Evolutionary conservation across 2,329 filamentous ascomycete genomes (phyloP).

Genomic region (Ceratocystis huliohia): DNA sequence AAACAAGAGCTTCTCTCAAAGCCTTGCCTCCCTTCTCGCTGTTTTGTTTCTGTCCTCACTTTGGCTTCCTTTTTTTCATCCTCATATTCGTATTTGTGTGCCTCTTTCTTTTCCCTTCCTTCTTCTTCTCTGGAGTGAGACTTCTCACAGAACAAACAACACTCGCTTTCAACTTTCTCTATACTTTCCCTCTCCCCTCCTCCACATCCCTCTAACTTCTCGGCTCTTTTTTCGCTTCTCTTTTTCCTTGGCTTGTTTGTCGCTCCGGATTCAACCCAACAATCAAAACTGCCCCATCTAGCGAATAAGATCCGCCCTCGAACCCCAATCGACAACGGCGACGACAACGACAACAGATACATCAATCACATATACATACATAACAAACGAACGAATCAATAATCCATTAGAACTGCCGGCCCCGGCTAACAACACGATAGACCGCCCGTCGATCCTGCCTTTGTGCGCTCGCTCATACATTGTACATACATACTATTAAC

Average conservation of each 20-base stretch:
- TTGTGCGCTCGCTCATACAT: slow-evolving; percentile 1
- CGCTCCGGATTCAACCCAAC: not conserved
- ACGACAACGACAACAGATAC: not conserved
- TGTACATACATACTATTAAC: not conserved
- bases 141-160: not conserved
- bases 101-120: not conserved
- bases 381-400: not conserved
- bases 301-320: not conserved
- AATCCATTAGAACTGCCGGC: not conserved
- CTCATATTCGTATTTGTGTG: too few species aligned
- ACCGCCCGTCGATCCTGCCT: not conserved
- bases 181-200: not conserved
- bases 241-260: not conserved
- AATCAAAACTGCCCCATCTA: not conserved
- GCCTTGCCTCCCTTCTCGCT: not conserved
- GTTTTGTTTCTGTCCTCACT: not conserved
- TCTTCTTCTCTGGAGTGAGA: not conserved
- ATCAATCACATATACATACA: not conserved
- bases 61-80: not conserved
- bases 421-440: not conserved
- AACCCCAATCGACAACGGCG: not conserved
- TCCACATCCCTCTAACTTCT: not conserved
- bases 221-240: not conserved
- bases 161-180: not conserved
- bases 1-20: not conserved